These are phyloP conservation scores for Hypoxylon sp. DNA, from an alignment of 2,329 filamentous ascomycete genomes.

Conservation along the genomic window DNA sequence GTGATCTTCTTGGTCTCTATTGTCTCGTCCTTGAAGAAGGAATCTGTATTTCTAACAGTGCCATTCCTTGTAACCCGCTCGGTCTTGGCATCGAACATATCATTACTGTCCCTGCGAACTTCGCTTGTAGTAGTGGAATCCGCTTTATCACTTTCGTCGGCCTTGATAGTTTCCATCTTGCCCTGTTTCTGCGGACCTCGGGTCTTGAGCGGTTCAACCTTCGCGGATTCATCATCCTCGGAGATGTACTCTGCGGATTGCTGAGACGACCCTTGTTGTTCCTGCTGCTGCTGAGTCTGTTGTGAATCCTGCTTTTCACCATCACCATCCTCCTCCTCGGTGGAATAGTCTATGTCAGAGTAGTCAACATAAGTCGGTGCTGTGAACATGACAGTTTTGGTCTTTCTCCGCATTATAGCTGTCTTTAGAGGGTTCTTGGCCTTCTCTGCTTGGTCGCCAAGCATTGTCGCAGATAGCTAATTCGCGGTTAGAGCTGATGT, in stretches of 20 bases:
- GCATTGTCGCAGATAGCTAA: conserved; percentile 73
- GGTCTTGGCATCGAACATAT: conserved; percentile 70
- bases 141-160: conserved; percentile 54
- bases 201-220: conserved; percentile 68
- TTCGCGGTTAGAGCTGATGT: conserved; percentile 49
- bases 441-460: conserved; percentile 77
- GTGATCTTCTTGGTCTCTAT: conserved; percentile 98
- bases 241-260: conserved; percentile 52
- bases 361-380: conserved; percentile 90
- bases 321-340: conserved; percentile 76
- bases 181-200: conserved; percentile 58
- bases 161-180: conserved; percentile 54
- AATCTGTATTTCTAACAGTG: conserved; percentile 90
- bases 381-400: conserved; percentile 88
- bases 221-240: conserved; percentile 65
- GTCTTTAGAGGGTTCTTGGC: conserved; percentile 86
- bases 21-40: conserved; percentile 96
- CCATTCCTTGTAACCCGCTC: conserved; percentile 82
- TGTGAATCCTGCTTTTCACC: conserved; percentile 58
- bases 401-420: conserved; percentile 83
- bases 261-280: conserved; percentile 49
- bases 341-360: conserved; percentile 87
- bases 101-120: conserved; percentile 70
- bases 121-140: conserved; percentile 42
- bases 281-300: conserved; percentile 50